These are phyloP conservation scores for Xenosphaeropsis pyriputrescens DNA, from an alignment of 2,329 filamentous ascomycete genomes.

Conservation along the genomic window DNA sequence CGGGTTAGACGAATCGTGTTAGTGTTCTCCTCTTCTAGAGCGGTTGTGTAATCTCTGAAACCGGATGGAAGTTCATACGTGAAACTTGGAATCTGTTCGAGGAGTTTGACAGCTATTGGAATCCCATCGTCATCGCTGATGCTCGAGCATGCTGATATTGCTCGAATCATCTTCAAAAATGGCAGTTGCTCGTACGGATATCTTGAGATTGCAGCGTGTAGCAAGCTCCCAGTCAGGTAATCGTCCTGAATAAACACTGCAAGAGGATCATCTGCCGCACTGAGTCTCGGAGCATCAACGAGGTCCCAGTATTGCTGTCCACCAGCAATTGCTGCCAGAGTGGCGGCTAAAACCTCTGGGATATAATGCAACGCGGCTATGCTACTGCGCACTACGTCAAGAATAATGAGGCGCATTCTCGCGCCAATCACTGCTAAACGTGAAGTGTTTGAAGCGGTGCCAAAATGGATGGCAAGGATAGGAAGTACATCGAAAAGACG, in stretches of 20 bases:
- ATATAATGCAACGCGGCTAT: conserved; percentile 18
- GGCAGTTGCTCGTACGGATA: conserved; percentile 79
- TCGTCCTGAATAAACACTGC: conserved; percentile 30
- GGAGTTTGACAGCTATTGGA: conserved; percentile 40
- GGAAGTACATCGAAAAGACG: conserved; percentile 31
- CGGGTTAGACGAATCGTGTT: conserved; percentile 59
- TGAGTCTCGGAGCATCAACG: conserved; percentile 8
- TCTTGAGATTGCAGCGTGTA: conserved; percentile 56
- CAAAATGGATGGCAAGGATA: conserved; percentile 25
- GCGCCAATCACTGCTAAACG: conserved; percentile 23
- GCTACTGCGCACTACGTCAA: conserved; percentile 17
- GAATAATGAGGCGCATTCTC: conserved; percentile 19
- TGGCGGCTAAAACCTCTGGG: conserved; percentile 17
- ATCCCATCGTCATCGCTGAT: conserved; percentile 18
- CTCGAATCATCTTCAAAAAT: conserved; percentile 58
- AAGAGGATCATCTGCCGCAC: conserved; percentile 18
- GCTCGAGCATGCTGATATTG: conserved; percentile 36
- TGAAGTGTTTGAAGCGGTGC: conserved; percentile 17
- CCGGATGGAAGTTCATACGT: conserved; percentile 61
- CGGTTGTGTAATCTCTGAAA: conserved; percentile 63
- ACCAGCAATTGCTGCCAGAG: conserved; percentile 14
- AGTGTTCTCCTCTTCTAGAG: conserved; percentile 73
- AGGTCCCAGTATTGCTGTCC: conserved; percentile 17
- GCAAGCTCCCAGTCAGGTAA: conserved; percentile 26
- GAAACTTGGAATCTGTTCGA: conserved; percentile 57